Evolutionary conservation across 1,284 basidiomycete species (phyloP), one percentile per base, ranked within the genome.

Genomic region (Stygiomarasmius scandens): DNA sequence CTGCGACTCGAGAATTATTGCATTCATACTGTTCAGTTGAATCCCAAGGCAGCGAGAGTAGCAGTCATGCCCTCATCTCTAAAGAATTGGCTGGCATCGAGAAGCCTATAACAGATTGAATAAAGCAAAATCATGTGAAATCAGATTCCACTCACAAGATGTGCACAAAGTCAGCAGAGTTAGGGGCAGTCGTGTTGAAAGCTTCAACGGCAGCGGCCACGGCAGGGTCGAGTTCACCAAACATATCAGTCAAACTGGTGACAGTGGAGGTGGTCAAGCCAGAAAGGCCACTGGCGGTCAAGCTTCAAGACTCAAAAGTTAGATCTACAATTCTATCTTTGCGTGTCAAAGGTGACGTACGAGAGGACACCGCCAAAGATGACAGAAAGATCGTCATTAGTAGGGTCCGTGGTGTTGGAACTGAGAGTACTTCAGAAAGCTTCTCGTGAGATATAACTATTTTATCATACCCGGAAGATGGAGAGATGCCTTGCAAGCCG

Each of bases 41-140:
- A 73, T 3, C 71, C 71, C 36, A 73, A 64, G 12, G 66, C 66
- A 38, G 67, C 62, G 24, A 70, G 54, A 19, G 71, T 71, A 58
- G 66, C 59, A 19, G 67, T 67, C 63, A 71, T 71, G 10, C 67
- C 67, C 57, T 71, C 67, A 10, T 49, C 56, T 36, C 60, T 58
- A 22, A 72, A 49, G 67, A 74, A 74, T 52, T 74, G 71, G 20
- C 63, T 61, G 1, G 71, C 71, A 56, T 74, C 72, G 34, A 70
- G 63, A 69, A 73, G 67, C 67, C 72, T 74, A 51, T 11, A 36
- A 49, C 41, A 22, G 50, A 32, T 32, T 43, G 32, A 49, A 25
- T 29, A 14, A 22, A 9, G 1, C 22, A 11, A 19, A 23, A 22
- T 23, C 41, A 14, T 2, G 3, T 20, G 14, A 11, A 14, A 22